Conservation (phyloP, 2,329 filamentous ascomycete species). For the Claviceps pazoutovae region DNA sequence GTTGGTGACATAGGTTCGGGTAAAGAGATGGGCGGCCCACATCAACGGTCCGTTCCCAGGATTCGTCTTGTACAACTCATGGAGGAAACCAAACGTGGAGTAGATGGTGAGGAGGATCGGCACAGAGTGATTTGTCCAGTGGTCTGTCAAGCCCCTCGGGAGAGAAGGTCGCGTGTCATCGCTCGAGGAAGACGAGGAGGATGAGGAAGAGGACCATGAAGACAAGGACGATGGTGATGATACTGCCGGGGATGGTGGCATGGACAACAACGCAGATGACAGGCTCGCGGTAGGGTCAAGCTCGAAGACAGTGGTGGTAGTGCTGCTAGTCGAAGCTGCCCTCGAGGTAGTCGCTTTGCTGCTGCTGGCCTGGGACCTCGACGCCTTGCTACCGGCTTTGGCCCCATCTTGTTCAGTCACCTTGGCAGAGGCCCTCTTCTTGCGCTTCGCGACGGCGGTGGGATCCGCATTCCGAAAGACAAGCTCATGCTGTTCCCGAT, state of each 20-base stretch:
- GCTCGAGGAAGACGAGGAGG: background rate
- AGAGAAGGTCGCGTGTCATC: conserved; percentile 6
- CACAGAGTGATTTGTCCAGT: conserved; percentile 25
- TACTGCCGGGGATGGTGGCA: background rate
- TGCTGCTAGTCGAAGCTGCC: background rate
- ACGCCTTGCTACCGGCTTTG: background rate
- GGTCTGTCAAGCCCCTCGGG: conserved; percentile 16
- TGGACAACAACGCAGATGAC: background rate
- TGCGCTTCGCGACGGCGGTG: conserved; percentile 16
- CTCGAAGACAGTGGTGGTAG: conserved; percentile 3
- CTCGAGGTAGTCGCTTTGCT: background rate
- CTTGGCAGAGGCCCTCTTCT: conserved; percentile 12
- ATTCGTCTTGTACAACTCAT: conserved; percentile 14
- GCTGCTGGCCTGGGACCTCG: background rate
- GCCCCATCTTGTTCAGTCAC: background rate
- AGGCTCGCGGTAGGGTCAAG: background rate
- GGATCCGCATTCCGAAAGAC: conserved; percentile 24
- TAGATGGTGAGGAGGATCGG: conserved; percentile 26
- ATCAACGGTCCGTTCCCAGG: conserved; percentile 20
- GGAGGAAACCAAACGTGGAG: conserved; percentile 21
- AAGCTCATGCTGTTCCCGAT: conserved; percentile 24
- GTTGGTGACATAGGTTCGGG: conserved; percentile 26
- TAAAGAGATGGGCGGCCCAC: conserved; percentile 26
- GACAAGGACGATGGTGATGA: background rate
- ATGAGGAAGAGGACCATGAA: background rate